Evolutionary conservation across 1,284 basidiomycete species (phyloP), one percentile per base, ranked within the genome.

Genomic region (Leccinum angustisporum): DNA sequence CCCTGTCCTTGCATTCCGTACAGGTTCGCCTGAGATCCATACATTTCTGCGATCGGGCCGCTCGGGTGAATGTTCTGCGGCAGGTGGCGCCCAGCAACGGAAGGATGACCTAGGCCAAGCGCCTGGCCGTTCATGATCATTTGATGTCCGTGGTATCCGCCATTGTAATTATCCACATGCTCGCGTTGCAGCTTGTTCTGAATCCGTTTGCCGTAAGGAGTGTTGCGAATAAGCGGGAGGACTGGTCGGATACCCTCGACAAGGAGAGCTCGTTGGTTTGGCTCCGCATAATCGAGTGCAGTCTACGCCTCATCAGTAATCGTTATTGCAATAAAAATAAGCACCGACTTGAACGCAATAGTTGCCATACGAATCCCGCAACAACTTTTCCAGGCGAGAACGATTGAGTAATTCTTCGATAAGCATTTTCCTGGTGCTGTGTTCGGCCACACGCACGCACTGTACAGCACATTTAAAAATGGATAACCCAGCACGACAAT

Each of bases 391-490:
- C 54, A 99, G 81, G 64, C 95, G 90, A 54, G 92, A 91, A 65
- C 18, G 91, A 78, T 98, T 97, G 63, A 98, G 84, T 58, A 99
- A 83, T 78, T 99, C 97, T 70, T 95, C 94, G 65, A 99, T 96
- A 65, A 99, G 85, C 75, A 95, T 87, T 80, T 97, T 97, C 63
- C 97, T 89, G 51, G 96, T 94, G 72, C 79, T 91, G 63, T 95
- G 94, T 77, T 98, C 96, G 57, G 97, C 96, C 56, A 99, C 97
- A 58, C 97, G 95, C 72, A 99, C 87, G 77, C 97, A 99, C 92
- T 97, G 72, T 59, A 72, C 65, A 60, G 65, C 66, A 65, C 1
- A 33, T 6, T 59, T 27, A 31, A 65, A 4, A 58, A 61, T 48
- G 33, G 38, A 30, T 46, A 55, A 30, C 52, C n/a, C 11, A 34